Evolutionary conservation across 345 rosid species (phyloP).

Genomic region (Gossypium raimondii): DNA sequence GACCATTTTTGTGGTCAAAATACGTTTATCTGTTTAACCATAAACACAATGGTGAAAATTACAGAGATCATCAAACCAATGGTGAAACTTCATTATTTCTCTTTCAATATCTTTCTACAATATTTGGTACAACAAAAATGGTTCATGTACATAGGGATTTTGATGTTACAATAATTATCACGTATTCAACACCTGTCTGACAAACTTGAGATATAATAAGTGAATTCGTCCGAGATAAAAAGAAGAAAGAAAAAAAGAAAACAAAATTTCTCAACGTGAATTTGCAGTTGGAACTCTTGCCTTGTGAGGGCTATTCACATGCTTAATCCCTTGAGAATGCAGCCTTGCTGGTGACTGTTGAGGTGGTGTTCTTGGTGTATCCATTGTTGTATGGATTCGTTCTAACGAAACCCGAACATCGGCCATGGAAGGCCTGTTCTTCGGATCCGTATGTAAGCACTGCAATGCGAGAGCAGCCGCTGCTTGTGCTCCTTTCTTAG

Average conservation of each 20-base stretch:
- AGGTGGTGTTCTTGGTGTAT: conserved; percentile 16
- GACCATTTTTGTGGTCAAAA: too few species aligned
- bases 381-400: conserved; percentile 27
- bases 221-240: background rate
- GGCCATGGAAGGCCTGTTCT: conserved; percentile 57
- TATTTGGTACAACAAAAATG: background rate
- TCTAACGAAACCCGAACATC: conserved; percentile 54
- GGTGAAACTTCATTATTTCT: background rate
- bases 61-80: too few species aligned
- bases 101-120: background rate
- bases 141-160: background rate
- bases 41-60: too few species aligned
- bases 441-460: conserved; percentile 61
- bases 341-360: conserved; percentile 14
- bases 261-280: background rate
- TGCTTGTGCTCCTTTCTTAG: conserved; percentile 71
- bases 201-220: background rate
- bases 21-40: too few species aligned
- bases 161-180: background rate
- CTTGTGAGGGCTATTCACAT: conserved; percentile 21
- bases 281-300: background rate
- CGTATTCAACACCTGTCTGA: background rate
- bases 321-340: conserved; percentile 16
- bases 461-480: conserved; percentile 66
- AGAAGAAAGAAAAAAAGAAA: too few species aligned